A percentile compares a stretch with the other conserved stretches of the same genome.
Conservation (phyloP, 2,329 filamentous ascomycete genomes). For the Remersonia thermophila region DNA sequence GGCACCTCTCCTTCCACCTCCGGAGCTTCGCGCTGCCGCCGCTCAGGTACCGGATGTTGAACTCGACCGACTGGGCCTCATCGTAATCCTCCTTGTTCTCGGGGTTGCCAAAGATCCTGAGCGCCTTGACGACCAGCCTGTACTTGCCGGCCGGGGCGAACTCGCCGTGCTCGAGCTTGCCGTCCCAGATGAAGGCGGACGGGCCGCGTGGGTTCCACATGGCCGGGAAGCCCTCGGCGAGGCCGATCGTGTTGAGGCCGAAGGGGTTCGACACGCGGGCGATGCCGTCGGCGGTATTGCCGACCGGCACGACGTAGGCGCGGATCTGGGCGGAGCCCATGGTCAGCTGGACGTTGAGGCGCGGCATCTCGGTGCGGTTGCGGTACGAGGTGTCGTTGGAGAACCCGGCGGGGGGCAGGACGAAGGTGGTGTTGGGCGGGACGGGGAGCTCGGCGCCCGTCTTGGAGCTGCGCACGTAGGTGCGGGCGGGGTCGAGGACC, state of each 20-base stretch:
- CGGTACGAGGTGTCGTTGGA: conserved; percentile 19
- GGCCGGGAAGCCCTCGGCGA: conserved; percentile 30
- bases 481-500: conserved; percentile 22
- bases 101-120: conserved; percentile 39
- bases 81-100: conserved; percentile 36
- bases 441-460: conserved; percentile 16
- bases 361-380: conserved; percentile 24
- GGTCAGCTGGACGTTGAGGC: conserved; percentile 28
- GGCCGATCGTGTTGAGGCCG: conserved; percentile 31
- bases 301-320: conserved; percentile 32
- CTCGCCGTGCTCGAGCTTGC: conserved; percentile 32
- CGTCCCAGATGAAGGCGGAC: conserved; percentile 28
- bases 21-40: not conserved
- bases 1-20: not conserved
- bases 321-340: conserved; percentile 34
- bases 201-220: conserved; percentile 24
- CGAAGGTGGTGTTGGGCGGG: conserved; percentile 27
- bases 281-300: conserved; percentile 12
- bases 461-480: conserved; percentile 20
- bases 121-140: conserved; percentile 34
- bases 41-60: conserved; percentile 31
- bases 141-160: conserved; percentile 39
- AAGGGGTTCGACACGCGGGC: conserved; percentile 19
- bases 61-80: conserved; percentile 26
- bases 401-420: conserved; percentile 29